Percentiles rank a stretch among this genome's conserved stretches.
Evolutionary conservation across 1,139 yeast species (phyloP).

Genomic region (Yamadazyma dushanensis): DNA sequence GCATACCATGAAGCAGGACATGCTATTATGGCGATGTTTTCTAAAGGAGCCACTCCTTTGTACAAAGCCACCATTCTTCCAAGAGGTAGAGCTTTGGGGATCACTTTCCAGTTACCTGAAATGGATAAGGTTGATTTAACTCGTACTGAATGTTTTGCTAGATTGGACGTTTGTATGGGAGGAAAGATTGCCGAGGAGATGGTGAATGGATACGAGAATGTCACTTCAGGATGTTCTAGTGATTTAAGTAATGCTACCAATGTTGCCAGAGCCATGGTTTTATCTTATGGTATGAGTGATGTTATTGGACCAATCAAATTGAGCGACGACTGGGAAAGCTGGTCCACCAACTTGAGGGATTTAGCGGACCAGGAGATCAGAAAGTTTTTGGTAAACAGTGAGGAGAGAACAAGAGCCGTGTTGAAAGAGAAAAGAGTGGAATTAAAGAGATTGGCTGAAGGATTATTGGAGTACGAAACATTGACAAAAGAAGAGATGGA

Average conservation of each 20-base stretch:
- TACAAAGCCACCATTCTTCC: conserved; percentile 97
- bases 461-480: conserved; percentile 92
- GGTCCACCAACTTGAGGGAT: conserved; percentile 89
- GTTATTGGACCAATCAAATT: conserved; percentile 89
- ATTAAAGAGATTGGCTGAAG: conserved; percentile 85
- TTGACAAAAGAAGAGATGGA: conserved; percentile 90
- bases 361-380: conserved; percentile 92
- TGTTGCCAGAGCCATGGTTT: conserved; percentile 96
- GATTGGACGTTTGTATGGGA: conserved; percentile 97
- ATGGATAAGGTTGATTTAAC: conserved; percentile 97
- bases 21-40: conserved; percentile 94
- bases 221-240: conserved; percentile 91
- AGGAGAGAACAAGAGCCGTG: conserved; percentile 72
- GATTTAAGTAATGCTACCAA: conserved; percentile 88
- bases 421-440: conserved; percentile 65
- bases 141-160: conserved; percentile 82
- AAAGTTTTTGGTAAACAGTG: conserved; percentile 69
- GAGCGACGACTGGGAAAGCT: conserved; percentile 86
- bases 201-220: conserved; percentile 86
- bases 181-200: conserved; percentile 97
- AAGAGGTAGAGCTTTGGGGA: conserved; percentile 94
- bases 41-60: conserved; percentile 93
- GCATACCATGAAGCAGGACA: conserved; percentile 99
- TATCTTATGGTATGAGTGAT: conserved; percentile 95
- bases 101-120: conserved; percentile 96